Percentiles rank a stretch among this genome's conserved stretches.
Conservation (phyloP, 176 grass and related monocot species). For the Dendrocalamus sinicus region DNA sequence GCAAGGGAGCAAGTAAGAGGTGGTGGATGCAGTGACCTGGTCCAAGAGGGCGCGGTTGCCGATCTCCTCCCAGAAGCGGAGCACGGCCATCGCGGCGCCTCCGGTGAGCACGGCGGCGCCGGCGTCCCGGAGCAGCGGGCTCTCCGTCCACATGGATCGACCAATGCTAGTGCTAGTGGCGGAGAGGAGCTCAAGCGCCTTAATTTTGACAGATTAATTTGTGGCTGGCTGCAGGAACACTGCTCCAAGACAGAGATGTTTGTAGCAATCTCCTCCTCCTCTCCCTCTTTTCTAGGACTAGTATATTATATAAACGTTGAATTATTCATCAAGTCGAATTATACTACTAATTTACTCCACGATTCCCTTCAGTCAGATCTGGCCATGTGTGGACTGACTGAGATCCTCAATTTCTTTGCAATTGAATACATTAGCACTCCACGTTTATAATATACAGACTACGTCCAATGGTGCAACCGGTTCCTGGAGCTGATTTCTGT, state of each 20-base stretch:
- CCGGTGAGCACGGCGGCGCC: conserved; percentile 56
- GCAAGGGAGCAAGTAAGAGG: too few relatives aligned
- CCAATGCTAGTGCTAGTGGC: background rate
- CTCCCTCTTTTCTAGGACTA: background rate
- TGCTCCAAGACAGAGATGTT: background rate
- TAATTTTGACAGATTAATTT: background rate
- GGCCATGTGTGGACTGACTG: background rate
- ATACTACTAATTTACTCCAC: background rate
- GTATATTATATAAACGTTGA: background rate
- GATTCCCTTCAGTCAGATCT: background rate
- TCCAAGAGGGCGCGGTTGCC: conserved; percentile 77
- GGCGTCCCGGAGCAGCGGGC: conserved; percentile 58
- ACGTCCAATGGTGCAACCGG: background rate
- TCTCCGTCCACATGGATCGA: conserved; percentile 47
- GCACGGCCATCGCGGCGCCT: conserved; percentile 54
- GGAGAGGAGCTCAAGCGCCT: background rate
- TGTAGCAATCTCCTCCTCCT: background rate
- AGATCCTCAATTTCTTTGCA: background rate
- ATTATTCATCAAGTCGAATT: background rate
- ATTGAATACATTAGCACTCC: background rate
- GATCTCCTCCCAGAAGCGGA: conserved; percentile 77
- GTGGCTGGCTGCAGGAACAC: background rate
- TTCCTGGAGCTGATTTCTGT: background rate
- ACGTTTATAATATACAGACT: too few relatives aligned
- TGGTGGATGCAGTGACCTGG: conserved; percentile 44